Evolutionary conservation across 2,329 filamentous ascomycete genomes (phyloP), one percentile per base, ranked within the genome.

Genomic region (Alternaria angustiovoidea): DNA sequence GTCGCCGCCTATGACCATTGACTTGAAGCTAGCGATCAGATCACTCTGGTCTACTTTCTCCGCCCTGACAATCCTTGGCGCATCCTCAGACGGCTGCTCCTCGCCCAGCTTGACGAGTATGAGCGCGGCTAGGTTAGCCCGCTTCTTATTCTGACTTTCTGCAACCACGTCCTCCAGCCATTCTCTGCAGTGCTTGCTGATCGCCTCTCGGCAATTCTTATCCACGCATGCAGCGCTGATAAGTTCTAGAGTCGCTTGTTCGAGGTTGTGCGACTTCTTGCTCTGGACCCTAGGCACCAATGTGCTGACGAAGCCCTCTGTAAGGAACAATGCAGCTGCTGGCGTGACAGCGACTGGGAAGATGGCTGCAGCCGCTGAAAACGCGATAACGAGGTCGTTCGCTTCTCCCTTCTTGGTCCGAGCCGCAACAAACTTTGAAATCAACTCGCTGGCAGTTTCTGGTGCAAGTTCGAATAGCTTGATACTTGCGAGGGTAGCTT

Each of bases 201-300:
- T 91, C 8, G 91, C 91, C 66, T 94, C 91, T 22, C 95, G 88
- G 72, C 94, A 98, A 7, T 87, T 82, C 47, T 88, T 85, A 74
- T 96, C 91, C 79, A 97, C 91, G 78, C 93, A 97, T 7, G 94
- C 94, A 12, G 92, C 93, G 78, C 94, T 97, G 59, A 99, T 85
- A 81, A 99, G 88, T 73, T 97, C 92, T 67, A 99, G 80, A 48
- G 93, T 91, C 3, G 93, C 91, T 59, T 91, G 90, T 79, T 97
- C 93, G 22, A 98, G 90, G 70, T 92, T 92, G 67, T 87, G 86
- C 75, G 91, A 94, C 82, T 94, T 96, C 83, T 90, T 91, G 75
- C 90, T 87, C 65, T 90, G 86, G 78, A 96, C 91, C 54, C 96
- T 82, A 14, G 90, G 88, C 16, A 91, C 89, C 7, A 98, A 85